Evolutionary conservation across 176 grass and related monocot genomes (phyloP), one percentile per base, ranked within the genome.

Genomic region (Luzula sylvatica): DNA sequence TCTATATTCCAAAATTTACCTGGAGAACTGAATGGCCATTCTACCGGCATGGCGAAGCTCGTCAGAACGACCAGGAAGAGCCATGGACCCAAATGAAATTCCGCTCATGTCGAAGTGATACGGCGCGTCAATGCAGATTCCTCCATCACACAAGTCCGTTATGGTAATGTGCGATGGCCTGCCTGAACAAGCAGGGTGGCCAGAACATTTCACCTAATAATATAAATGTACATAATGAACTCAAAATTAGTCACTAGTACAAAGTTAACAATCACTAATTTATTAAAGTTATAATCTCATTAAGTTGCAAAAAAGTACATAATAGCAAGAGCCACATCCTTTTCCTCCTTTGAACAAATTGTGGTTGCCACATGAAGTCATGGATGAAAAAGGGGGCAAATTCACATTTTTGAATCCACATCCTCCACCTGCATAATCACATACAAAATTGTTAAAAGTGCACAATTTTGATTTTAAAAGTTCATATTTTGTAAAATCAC

Each of bases 91-190:
- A 66, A 95, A 88, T 20, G 88, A 71, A 1, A 80, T 88, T 49
- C 83, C 83, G 52, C 79, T 83, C 61, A 95, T 81, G 69, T 88
- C 88, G 70, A 95, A 88, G 55, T 95, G 88, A 72, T 8, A 87
- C 20, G 23, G 63, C 4, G 71, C 61, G 17, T 61, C 45, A 7
- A 76, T 53, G 54, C 64, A 76, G 29, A 80, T 59, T 2, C 83
- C 78, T 49, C 75, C 86, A 67, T 82, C 82, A 66, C 86, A 87
- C 69, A 78, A 73, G 83, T 94, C 83, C 3, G 88, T 78, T 41
- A 84, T 87, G 64, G 78, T 68, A 46, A 94, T 73, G 51, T 73
- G 82, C 69, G 82, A 76, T 57, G 65, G 3, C 29, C 12, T 20
- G 1, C 83, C 76, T 22, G 83, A 87, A 79, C 83, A 87, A 4